Conservation (phyloP, 768 basidiomycete species). For the Exsudoporus frostii region DNA sequence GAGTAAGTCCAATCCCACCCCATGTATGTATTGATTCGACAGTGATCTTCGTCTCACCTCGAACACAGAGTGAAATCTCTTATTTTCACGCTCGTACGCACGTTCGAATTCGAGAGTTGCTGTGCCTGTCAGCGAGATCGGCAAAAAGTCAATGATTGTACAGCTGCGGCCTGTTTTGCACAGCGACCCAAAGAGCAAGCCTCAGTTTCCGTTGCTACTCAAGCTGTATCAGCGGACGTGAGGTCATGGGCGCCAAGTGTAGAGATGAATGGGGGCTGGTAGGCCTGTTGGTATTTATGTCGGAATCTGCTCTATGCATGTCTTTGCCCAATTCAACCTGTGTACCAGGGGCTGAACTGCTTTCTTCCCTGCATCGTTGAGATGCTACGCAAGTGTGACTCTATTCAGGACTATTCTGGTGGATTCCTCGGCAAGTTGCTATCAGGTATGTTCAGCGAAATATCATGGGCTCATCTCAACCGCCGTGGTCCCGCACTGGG, state of each 20-base stretch:
- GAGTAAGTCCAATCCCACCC: constrained; percentile 40
- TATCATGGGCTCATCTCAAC: too few relatives aligned
- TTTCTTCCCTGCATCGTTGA: too few relatives aligned
- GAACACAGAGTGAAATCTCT: constrained; percentile 4
- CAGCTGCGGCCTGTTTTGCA: constrained; percentile 5
- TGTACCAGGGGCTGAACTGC: too few relatives aligned
- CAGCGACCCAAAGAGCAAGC: not conserved
- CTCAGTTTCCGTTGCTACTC: constrained; percentile 10
- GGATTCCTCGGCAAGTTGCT: too few relatives aligned
- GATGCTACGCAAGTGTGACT: too few relatives aligned
- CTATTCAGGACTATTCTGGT: too few relatives aligned
- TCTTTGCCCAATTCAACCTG: too few relatives aligned
- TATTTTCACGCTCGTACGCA: constrained; percentile 8
- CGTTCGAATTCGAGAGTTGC: constrained; percentile 11
- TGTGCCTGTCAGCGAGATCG: constrained; percentile 4
- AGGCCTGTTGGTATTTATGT: too few relatives aligned
- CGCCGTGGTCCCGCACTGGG: too few relatives aligned
- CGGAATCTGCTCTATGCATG: too few relatives aligned
- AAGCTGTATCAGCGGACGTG: constrained; percentile 1
- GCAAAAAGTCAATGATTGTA: not conserved
- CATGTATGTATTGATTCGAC: not conserved
- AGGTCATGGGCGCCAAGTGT: not conserved
- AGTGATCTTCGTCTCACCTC: not conserved
- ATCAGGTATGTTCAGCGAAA: too few relatives aligned
- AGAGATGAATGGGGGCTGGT: not conserved